Conservation (phyloP, 495 filamentous ascomycete species). For the Staphylotrichum longicolle region DNA sequence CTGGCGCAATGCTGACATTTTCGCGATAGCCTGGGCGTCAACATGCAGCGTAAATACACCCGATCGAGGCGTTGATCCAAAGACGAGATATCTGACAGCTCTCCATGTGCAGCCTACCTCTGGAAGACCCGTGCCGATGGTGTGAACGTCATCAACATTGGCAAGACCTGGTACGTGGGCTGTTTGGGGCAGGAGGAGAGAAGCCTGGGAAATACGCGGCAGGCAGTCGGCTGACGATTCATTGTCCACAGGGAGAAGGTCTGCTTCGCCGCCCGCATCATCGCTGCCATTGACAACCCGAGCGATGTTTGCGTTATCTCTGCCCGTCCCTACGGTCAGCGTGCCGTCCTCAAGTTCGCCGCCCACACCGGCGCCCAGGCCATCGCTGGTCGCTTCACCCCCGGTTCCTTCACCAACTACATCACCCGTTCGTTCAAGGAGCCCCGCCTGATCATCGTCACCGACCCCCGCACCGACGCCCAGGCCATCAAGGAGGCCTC, state of each 20-base stretch:
- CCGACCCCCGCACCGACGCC: conserved; percentile 97
- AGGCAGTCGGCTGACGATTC: conserved; percentile 8
- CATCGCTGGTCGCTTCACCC: conserved; percentile 99
- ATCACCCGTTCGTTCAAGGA: conserved; percentile 99
- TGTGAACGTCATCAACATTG: conserved; percentile 98
- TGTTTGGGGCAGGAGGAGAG: not conserved
- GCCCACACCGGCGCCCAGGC: conserved; percentile 94
- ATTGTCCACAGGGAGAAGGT: conserved; percentile 85
- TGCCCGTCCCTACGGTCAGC: conserved; percentile 98
- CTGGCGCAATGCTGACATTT: conserved; percentile 21
- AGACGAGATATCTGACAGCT: conserved; percentile 22
- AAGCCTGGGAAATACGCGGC: not conserved
- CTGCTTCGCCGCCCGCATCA: conserved; percentile 95
- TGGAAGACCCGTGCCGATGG: conserved; percentile 98
- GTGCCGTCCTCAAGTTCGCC: conserved; percentile 98
- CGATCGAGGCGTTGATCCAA: conserved; percentile 8
- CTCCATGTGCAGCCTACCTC: conserved; percentile 63
- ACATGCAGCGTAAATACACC: conserved; percentile 73
- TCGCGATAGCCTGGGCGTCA: conserved; percentile 66
- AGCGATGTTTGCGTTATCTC: conserved; percentile 98
- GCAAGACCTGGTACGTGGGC: conserved; percentile 92
- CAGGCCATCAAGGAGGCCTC: conserved; percentile 99
- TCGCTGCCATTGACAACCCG: conserved; percentile 98
- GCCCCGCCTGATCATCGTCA: conserved; percentile 98
- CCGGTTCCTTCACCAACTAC: conserved; percentile 99